Percentiles rank a stretch among this genome's conserved stretches.
phyloP scores from a whole-genome alignment of 495 filamentous ascomycete species.

The Cercophora newfieldiana region DNA sequence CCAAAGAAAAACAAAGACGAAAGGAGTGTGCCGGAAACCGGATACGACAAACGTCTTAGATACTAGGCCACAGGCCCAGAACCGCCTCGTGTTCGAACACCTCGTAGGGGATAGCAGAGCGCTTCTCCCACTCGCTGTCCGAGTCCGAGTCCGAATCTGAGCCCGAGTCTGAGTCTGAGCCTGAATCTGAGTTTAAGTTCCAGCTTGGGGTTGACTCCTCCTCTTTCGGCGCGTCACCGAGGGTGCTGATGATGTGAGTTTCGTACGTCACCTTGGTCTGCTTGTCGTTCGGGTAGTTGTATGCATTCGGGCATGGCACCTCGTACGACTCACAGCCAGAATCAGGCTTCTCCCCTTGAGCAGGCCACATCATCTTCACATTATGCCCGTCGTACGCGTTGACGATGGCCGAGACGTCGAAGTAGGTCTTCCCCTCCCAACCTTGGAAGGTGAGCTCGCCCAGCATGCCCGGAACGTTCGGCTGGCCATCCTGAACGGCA shows the following conservation, averaged over 20 bases:
- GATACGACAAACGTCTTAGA: background rate
- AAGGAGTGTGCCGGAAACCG: background rate
- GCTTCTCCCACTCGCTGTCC: background rate
- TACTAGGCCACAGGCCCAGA: background rate
- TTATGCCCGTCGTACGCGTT: constrained; percentile 45
- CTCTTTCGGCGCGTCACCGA: constrained; percentile 29
- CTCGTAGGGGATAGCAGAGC: background rate
- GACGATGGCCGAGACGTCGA: constrained; percentile 57
- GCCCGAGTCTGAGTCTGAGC: background rate
- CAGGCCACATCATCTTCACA: constrained; percentile 51
- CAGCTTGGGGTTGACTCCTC: no score
- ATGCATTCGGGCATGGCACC: constrained; percentile 48
- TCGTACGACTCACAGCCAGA: constrained; percentile 51
- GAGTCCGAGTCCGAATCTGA: background rate
- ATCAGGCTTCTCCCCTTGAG: constrained; percentile 17
- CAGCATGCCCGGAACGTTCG: constrained; percentile 49
- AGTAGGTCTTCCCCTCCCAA: constrained; percentile 45
- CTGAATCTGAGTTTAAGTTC: background rate
- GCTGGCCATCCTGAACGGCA: constrained; percentile 40
- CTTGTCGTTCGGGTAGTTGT: constrained; percentile 51
- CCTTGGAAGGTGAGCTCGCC: constrained; percentile 52
- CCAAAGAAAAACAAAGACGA: background rate
- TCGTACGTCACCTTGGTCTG: constrained; percentile 45
- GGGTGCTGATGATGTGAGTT: constrained; percentile 41
- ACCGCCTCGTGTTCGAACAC: background rate